Percentiles rank a stretch among this genome's conserved stretches.
phyloP scores from a whole-genome alignment of 1,284 basidiomycete species.

The Ustilago esculenta region DNA sequence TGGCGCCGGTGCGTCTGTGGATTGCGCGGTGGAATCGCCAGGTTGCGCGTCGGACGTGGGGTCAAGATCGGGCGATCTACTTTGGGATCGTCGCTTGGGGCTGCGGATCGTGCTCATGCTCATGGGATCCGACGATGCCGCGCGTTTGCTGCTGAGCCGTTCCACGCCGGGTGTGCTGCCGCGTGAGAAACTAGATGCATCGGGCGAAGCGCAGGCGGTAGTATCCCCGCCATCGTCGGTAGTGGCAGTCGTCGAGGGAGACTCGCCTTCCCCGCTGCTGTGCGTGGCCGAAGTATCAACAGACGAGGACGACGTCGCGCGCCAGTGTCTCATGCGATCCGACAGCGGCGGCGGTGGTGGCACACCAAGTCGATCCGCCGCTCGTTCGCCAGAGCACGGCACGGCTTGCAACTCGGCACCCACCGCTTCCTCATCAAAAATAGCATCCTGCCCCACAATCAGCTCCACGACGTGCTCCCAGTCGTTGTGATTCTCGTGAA shows the following conservation, averaged over 20 bases:
- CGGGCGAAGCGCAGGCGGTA: constrained; percentile 35
- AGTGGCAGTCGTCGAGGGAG: constrained; percentile 49
- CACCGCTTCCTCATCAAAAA: constrained; percentile 39
- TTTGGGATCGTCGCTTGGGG: constrained; percentile 54
- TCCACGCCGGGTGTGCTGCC: constrained; percentile 45
- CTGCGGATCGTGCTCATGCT: constrained; percentile 48
- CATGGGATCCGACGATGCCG: constrained; percentile 53
- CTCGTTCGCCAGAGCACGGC: neutral
- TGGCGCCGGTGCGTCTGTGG: no score
- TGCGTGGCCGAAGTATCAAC: constrained; percentile 54
- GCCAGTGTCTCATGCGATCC: constrained; percentile 54
- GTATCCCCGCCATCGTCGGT: constrained; percentile 51
- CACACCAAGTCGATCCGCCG: constrained; percentile 14
- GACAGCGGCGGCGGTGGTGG: constrained; percentile 41
- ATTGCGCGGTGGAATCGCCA: no score
- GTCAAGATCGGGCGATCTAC: constrained; percentile 40
- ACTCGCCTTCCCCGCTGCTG: constrained; percentile 52
- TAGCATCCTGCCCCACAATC: constrained; percentile 42
- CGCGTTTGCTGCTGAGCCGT: constrained; percentile 45
- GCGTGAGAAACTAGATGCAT: constrained; percentile 24
- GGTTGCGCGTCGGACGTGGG: constrained; percentile 5
- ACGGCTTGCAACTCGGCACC: constrained; percentile 41
- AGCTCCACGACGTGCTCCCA: constrained; percentile 54
- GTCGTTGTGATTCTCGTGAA: constrained; percentile 39
- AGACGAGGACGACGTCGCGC: constrained; percentile 53